A percentile compares a stretch with the other conserved stretches of the same genome.
Conservation (phyloP, 1,139 yeast genomes). For the Scheffersomyces insectosa region DNA sequence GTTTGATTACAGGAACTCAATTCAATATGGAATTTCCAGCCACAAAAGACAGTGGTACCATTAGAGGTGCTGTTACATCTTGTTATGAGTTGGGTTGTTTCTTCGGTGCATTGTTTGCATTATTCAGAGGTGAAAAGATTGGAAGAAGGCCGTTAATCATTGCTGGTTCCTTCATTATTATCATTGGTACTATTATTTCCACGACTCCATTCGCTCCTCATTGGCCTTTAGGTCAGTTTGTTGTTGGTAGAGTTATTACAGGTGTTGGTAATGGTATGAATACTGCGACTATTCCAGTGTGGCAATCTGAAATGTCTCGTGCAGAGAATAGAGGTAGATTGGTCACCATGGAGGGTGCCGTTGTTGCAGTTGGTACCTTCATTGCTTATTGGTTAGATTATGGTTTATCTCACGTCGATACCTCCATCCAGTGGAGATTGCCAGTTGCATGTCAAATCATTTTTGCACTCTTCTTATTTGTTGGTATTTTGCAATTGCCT, state of each 20-base stretch:
- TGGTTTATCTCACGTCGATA: conserved; percentile 59
- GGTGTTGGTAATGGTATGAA: conserved; percentile 80
- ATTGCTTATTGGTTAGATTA: conserved; percentile 79
- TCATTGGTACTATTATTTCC: conserved; percentile 65
- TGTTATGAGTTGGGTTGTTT: conserved; percentile 79
- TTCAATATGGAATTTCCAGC: conserved; percentile 62
- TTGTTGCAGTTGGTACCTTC: conserved; percentile 70
- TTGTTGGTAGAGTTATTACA: conserved; percentile 73
- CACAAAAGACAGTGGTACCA: conserved; percentile 32
- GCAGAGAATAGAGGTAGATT: conserved; percentile 72
- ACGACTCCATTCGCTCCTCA: conserved; percentile 53
- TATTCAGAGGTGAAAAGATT: conserved; percentile 58
- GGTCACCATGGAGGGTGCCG: conserved; percentile 70
- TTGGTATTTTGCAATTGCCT: conserved; percentile 46
- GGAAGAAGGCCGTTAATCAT: conserved; percentile 71
- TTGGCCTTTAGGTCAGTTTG: conserved; percentile 63
- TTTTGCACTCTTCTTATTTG: conserved; percentile 37
- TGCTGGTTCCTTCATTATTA: conserved; percentile 58
- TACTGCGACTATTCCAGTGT: conserved; percentile 79
- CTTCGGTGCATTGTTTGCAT: conserved; percentile 68
- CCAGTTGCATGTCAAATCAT: conserved; percentile 40
- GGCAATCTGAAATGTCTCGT: conserved; percentile 78
- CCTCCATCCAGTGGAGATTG: conserved; percentile 46
- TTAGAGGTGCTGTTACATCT: conserved; percentile 71
- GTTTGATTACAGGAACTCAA: conserved; percentile 61